phyloP scores from a whole-genome alignment of 352 stramenopile species.

The Blastocystis sp. region DNA sequence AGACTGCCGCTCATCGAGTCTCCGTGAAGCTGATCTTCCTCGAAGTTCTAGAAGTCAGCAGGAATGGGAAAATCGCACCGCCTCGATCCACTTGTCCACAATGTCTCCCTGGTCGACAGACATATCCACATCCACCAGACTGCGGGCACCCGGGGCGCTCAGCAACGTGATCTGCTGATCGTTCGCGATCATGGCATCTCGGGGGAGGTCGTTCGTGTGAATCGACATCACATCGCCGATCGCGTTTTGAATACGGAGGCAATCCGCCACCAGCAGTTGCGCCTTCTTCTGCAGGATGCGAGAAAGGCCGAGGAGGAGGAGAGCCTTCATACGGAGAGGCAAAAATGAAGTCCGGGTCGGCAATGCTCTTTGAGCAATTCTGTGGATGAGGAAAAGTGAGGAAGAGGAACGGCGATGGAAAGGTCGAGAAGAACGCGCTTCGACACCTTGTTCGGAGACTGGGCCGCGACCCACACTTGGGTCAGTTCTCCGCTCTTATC shows the following conservation, averaged over 20 bases:
- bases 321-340: conserved; percentile 24
- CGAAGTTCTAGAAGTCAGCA: conserved; percentile 20
- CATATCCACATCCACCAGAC: conserved; percentile 6
- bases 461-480: conserved; percentile 26
- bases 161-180: conserved; percentile 35
- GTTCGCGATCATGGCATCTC: background rate
- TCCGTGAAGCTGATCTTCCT: background rate
- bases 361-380: conserved; percentile 16
- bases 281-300: conserved; percentile 26
- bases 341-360: background rate
- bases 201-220: background rate
- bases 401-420: conserved; percentile 13
- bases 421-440: conserved; percentile 12
- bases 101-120: conserved; percentile 15
- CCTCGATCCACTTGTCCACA: conserved; percentile 18
- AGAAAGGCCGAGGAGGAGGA: conserved; percentile 31
- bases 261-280: conserved; percentile 21
- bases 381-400: background rate
- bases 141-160: background rate
- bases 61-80: background rate
- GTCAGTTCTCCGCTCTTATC: conserved; percentile 30
- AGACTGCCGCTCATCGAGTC: conserved; percentile 5
- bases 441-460: conserved; percentile 25
- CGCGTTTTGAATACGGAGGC: conserved; percentile 21
- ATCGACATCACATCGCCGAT: conserved; percentile 26